Percentiles rank a stretch among this genome's conserved stretches.
These are phyloP conservation scores for Phytophthora uliginosa DNA, from an alignment of 352 stramenopile genomes.

Conservation along the genomic window DNA sequence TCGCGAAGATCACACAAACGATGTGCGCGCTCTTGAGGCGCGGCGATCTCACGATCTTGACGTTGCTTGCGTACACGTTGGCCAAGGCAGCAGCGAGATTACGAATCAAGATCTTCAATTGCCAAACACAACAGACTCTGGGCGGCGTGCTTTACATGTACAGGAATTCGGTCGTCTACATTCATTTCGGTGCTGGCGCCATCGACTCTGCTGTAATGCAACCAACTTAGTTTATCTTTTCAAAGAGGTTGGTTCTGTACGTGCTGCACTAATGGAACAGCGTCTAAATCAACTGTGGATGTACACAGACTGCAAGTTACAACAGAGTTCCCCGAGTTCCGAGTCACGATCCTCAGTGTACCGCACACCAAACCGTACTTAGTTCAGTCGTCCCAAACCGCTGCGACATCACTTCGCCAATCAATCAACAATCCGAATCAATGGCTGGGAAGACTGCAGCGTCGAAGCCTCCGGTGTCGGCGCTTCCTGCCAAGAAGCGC, in stretches of 20 bases:
- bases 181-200: too few relatives aligned
- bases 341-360: neutral
- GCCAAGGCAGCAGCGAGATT: neutral
- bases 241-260: neutral
- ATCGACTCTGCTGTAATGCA: too few relatives aligned
- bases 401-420: slow-evolving; percentile 6
- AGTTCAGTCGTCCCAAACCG: neutral
- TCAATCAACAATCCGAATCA: slow-evolving; percentile 20
- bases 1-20: slow-evolving; percentile 1
- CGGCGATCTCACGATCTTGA: slow-evolving; percentile 5
- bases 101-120: slow-evolving; percentile 17
- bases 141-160: too few relatives aligned
- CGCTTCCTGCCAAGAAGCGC: slow-evolving; percentile 63
- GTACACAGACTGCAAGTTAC: too few relatives aligned
- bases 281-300: too few relatives aligned
- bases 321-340: too few relatives aligned
- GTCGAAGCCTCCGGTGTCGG: slow-evolving; percentile 15
- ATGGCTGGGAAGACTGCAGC: slow-evolving; percentile 53
- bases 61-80: neutral
- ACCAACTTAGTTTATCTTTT: neutral
- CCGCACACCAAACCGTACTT: neutral
- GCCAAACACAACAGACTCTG: too few relatives aligned
- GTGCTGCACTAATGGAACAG: too few relatives aligned
- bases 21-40: slow-evolving; percentile 12
- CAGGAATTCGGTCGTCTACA: too few relatives aligned